phyloP scores from a whole-genome alignment of 208 protist genomes.

The Leishmania guyanensis region DNA sequence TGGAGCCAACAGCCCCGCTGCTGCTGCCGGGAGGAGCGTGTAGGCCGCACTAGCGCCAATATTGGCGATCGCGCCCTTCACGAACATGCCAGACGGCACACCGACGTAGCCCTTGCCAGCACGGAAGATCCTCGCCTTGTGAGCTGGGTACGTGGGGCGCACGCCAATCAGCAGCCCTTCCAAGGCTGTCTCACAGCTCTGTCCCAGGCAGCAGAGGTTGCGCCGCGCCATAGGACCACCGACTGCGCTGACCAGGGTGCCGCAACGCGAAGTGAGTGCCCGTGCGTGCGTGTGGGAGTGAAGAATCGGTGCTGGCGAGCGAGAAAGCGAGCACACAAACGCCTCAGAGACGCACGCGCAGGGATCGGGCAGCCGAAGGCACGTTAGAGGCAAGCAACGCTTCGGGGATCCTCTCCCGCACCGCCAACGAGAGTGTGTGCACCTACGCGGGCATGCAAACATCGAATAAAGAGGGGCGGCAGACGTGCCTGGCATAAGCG shows the following conservation, averaged over 20 bases:
- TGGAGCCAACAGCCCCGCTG: too few species aligned
- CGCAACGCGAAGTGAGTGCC: not conserved
- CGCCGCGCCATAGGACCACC: not conserved
- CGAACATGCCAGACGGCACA: not conserved
- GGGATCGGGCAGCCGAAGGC: not conserved
- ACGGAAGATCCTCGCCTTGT: slow-evolving; percentile 34
- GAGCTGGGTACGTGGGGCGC: slow-evolving; percentile 39
- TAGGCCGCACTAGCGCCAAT: too few species aligned
- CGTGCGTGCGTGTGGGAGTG: not conserved
- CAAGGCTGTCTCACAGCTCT: slow-evolving; percentile 46
- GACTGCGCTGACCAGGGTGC: not conserved
- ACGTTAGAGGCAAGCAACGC: not conserved
- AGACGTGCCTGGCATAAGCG: not conserved
- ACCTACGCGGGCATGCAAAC: not conserved
- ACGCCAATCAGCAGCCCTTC: slow-evolving; percentile 61
- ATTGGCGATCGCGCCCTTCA: too few species aligned
- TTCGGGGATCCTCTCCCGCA: not conserved
- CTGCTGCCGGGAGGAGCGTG: too few species aligned
- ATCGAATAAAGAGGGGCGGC: not conserved
- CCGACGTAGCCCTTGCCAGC: slow-evolving; percentile 7
- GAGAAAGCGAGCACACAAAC: not conserved
- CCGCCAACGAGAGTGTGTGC: not conserved
- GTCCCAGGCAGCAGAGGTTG: not conserved
- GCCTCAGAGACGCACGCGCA: too few species aligned
- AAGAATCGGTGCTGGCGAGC: too few species aligned